These are phyloP conservation scores for Rhinocladiella similis DNA, from an alignment of 2,329 filamentous ascomycete genomes.

Conservation along the genomic window DNA sequence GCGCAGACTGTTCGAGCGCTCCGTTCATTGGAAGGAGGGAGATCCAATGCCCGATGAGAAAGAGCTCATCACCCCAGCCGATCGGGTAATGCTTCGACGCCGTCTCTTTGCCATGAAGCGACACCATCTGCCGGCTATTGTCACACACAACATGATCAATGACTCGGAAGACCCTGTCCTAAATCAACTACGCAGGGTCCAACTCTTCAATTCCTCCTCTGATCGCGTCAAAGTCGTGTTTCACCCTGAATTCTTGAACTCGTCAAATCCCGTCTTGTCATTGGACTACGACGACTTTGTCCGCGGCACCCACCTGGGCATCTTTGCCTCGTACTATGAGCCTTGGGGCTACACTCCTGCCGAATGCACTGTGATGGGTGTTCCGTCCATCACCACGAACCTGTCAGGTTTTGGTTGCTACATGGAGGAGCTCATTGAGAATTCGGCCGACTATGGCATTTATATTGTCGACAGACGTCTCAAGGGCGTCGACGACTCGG, in stretches of 20 bases:
- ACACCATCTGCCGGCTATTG: slow-evolving; percentile 84
- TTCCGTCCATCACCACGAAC: slow-evolving; percentile 97
- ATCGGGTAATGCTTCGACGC: slow-evolving; percentile 87
- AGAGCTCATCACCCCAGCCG: slow-evolving; percentile 87
- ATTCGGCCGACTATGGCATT: slow-evolving; percentile 96
- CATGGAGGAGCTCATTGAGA: slow-evolving; percentile 99
- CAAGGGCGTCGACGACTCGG: slow-evolving; percentile 95
- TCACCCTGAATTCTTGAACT: slow-evolving; percentile 97
- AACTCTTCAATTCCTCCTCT: slow-evolving; percentile 92
- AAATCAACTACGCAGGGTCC: slow-evolving; percentile 92
- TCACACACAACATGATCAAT: slow-evolving; percentile 98
- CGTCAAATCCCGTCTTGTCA: slow-evolving; percentile 89
- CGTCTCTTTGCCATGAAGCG: slow-evolving; percentile 97
- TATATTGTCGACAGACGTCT: slow-evolving; percentile 95
- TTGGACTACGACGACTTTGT: slow-evolving; percentile 97
- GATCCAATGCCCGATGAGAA: slow-evolving; percentile 93
- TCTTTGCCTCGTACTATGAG: slow-evolving; percentile 98
- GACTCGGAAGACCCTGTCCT: slow-evolving; percentile 90
- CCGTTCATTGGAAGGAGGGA: slow-evolving; percentile 92
- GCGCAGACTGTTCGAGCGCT: slow-evolving; percentile 90
- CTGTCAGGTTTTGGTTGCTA: slow-evolving; percentile 97
- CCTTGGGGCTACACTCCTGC: slow-evolving; percentile 97
- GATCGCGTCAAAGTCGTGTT: slow-evolving; percentile 98
- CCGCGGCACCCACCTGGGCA: slow-evolving; percentile 89
- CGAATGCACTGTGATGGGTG: slow-evolving; percentile 98